Conservation (phyloP, 345 rosid genomes). For the Anastatica hierochuntica region DNA sequence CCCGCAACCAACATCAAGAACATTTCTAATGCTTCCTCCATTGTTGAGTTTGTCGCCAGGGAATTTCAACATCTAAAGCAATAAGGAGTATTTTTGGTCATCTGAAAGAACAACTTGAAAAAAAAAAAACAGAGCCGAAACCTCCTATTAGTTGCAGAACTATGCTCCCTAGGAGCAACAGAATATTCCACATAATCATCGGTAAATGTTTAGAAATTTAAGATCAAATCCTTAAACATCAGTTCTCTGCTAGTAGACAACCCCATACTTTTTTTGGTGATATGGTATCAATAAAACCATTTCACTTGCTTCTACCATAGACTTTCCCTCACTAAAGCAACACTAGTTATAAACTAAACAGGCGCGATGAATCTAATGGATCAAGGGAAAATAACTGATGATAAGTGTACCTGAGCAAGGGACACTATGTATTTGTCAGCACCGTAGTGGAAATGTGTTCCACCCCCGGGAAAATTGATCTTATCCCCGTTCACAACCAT, state of each 20-base stretch:
- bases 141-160: constrained; percentile 6
- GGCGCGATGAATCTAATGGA: not conserved
- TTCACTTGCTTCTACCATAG: not conserved
- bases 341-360: not conserved
- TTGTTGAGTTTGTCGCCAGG: constrained; percentile 81
- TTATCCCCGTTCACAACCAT: constrained; percentile 92
- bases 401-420: constrained; percentile 80
- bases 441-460: constrained; percentile 92
- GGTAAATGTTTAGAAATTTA: not conserved
- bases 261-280: not conserved
- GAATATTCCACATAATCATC: not conserved
- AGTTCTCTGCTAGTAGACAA: not conserved
- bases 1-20: constrained; percentile 97
- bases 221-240: not conserved
- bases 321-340: not conserved
- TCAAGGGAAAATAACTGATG: too few relatives aligned
- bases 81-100: constrained; percentile 19
- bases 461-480: constrained; percentile 97
- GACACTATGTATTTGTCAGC: constrained; percentile 90
- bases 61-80: constrained; percentile 89
- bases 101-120: constrained; percentile 19
- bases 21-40: constrained; percentile 68
- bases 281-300: too few relatives aligned
- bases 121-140: constrained; percentile 6
- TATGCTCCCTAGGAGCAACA: constrained; percentile 4